A percentile compares a stretch with the other conserved stretches of the same genome.
phyloP scores from a whole-genome alignment of 164 flowering plant species.

The Echeveria elegans region DNA sequence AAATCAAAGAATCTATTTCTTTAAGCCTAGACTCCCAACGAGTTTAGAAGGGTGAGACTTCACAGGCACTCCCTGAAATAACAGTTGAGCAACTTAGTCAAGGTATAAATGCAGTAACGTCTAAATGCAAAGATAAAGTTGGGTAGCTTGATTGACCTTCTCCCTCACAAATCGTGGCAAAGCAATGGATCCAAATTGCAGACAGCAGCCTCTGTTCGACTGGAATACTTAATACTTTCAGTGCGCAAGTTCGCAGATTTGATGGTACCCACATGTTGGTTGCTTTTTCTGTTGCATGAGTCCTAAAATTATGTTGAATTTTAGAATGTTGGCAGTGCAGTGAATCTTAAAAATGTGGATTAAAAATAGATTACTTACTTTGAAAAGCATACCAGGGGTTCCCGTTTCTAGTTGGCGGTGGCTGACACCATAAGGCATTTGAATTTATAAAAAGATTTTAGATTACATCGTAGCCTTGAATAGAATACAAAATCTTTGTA shows the following conservation, averaged over 20 bases:
- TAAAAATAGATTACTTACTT: no score
- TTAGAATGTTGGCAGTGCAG: no score
- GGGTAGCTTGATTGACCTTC: slow-evolving; percentile 32
- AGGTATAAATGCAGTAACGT: background rate
- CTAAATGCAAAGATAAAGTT: background rate
- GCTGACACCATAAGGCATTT: no score
- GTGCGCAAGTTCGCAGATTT: slow-evolving; percentile 94
- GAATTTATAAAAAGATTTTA: no score
- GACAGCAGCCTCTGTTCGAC: slow-evolving; percentile 98
- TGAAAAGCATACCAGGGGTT: no score
- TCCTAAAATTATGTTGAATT: slow-evolving; percentile 43
- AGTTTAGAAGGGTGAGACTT: slow-evolving; percentile 82
- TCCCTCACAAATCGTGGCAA: slow-evolving; percentile 88
- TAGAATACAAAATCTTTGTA: no score
- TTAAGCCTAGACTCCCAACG: slow-evolving; percentile 77
- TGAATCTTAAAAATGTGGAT: no score
- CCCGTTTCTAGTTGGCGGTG: no score
- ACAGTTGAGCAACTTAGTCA: background rate
- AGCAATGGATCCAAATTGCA: slow-evolving; percentile 97
- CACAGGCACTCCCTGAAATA: slow-evolving; percentile 54
- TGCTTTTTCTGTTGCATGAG: slow-evolving; percentile 87
- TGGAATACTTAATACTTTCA: slow-evolving; percentile 85
- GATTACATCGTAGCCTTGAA: no score
- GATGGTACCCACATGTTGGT: slow-evolving; percentile 93
- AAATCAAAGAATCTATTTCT: slow-evolving; percentile 82